Evolutionary conservation across 352 stramenopile genomes (phyloP), one percentile per base, ranked within the genome.

Genomic region (Pythium folliculosum): DNA sequence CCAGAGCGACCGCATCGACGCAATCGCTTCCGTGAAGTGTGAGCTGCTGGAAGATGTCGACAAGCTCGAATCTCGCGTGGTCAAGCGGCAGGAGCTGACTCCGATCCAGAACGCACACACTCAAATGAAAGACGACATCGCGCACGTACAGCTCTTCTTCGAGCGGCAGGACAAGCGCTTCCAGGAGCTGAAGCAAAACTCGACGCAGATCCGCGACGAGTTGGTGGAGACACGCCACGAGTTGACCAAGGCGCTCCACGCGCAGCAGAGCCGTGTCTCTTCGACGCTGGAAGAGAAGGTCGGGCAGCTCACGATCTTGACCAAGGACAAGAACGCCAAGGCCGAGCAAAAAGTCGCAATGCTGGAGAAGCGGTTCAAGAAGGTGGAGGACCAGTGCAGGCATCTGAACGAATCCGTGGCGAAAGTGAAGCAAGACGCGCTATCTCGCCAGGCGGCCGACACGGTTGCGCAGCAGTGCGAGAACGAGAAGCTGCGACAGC

Each of bases 101-200:
- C 63, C 77, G 9, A 14, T 93, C 12, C 81, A 90, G 52, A 84
- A 84, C 45, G 68, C 72, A 5, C 82, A 90, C n/a, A 69, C 65
- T n/a, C 80, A 88, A 51, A 74, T 83, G 37, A 86, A 82, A 56
- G 80, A 93, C 5, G 82, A 91, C 25, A 8, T 93, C 40, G 63
- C 65, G 19, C 81, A 93, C 38, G 61, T 93, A 2, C 78, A 80
- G 27, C 66, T 69, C 21, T 77, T 75, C 4, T 62, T 93, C 19
- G 81, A 90, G 30, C 81, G 82, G 1, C 82, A 91, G 30, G 84
- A 91, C 47, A 90, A 84, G 59, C 82, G 84, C 17, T 65, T 82
- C 3, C 78, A 84, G 30, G 82, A 90, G 40, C 54, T 76, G 19
- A 91, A 90, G 57, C 65, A 81, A 10, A 78, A 69, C 44, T 57